These are phyloP conservation scores for Candida gorgasii DNA, from an alignment of 805 yeast genomes.

Conservation along the genomic window DNA sequence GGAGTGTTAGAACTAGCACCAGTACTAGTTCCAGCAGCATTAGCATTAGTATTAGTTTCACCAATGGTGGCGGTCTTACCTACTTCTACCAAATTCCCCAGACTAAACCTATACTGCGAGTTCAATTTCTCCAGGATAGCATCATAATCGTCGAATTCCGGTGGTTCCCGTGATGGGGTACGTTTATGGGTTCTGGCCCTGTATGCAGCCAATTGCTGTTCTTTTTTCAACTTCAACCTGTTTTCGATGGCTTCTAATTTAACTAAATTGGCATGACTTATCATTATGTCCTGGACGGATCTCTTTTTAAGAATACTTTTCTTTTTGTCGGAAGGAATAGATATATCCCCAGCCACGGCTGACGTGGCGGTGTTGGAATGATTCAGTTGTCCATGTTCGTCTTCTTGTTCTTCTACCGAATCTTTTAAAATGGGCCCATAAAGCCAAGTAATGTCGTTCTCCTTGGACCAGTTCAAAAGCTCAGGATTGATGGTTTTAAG, in stretches of 20 bases:
- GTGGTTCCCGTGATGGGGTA: slow-evolving; percentile 27
- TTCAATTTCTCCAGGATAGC: slow-evolving; percentile 46
- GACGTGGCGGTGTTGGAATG: slow-evolving; percentile 37
- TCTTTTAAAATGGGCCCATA: slow-evolving; percentile 82
- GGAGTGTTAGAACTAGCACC: background rate
- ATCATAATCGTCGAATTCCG: slow-evolving; percentile 44
- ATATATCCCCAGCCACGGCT: slow-evolving; percentile 47
- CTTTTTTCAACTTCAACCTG: slow-evolving; percentile 31
- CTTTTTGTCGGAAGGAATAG: slow-evolving; percentile 28
- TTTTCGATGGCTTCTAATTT: slow-evolving; percentile 43
- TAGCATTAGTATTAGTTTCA: background rate
- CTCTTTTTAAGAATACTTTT: slow-evolving; percentile 90
- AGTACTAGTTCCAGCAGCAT: background rate
- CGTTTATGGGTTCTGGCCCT: slow-evolving; percentile 15
- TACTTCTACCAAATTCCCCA: slow-evolving; percentile 12
- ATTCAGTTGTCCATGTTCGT: slow-evolving; percentile 19
- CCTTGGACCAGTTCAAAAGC: slow-evolving; percentile 93
- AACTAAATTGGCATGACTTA: slow-evolving; percentile 54
- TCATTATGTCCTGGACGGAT: slow-evolving; percentile 78
- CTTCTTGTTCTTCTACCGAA: slow-evolving; percentile 24
- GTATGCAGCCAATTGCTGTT: slow-evolving; percentile 21
- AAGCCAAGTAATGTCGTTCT: slow-evolving; percentile 95
- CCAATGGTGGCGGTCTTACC: background rate
- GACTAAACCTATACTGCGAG: slow-evolving; percentile 34
- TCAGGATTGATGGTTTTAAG: slow-evolving; percentile 84